phyloP scores from a whole-genome alignment of 1,284 basidiomycete species.

The Psilocybe mexicana region DNA sequence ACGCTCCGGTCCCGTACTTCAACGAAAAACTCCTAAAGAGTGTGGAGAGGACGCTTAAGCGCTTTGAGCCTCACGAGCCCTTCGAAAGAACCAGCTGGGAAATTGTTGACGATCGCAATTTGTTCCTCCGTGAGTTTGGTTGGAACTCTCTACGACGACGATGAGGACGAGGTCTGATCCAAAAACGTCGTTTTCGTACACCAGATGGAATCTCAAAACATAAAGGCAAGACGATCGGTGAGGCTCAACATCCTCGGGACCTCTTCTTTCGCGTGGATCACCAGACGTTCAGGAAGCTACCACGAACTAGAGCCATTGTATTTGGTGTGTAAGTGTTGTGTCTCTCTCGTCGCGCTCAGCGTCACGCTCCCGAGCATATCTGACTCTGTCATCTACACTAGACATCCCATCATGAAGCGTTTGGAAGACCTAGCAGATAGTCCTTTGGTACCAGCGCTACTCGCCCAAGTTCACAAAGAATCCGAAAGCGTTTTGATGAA shows the following conservation, averaged over 20 bases:
- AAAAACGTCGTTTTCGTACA: too few relatives aligned
- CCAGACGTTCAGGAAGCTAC: not conserved
- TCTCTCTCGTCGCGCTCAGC: too few relatives aligned
- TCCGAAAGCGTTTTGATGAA: not conserved
- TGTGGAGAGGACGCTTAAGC: not conserved
- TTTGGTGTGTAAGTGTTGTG: not conserved
- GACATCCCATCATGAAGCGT: not conserved
- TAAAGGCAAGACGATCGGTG: not conserved
- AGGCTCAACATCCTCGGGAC: not conserved
- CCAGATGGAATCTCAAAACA: too few relatives aligned
- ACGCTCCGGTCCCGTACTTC: not conserved
- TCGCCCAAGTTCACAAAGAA: not conserved
- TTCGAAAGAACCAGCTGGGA: constrained; percentile 1
- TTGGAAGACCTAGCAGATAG: not conserved
- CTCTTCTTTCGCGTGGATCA: constrained; percentile 1
- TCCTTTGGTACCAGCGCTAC: not conserved
- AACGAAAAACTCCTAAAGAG: constrained; percentile 1
- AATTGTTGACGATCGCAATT: not conserved
- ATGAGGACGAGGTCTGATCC: too few relatives aligned
- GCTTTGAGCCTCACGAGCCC: not conserved
- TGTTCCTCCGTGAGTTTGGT: not conserved
- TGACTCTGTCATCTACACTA: not conserved
- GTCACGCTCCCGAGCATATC: not conserved
- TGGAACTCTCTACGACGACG: too few relatives aligned
- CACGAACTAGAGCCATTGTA: not conserved